A percentile compares a stretch with the other conserved stretches of the same genome.
Conservation (phyloP, 1,284 basidiomycete species). For the Agaricales sp. region DNA sequence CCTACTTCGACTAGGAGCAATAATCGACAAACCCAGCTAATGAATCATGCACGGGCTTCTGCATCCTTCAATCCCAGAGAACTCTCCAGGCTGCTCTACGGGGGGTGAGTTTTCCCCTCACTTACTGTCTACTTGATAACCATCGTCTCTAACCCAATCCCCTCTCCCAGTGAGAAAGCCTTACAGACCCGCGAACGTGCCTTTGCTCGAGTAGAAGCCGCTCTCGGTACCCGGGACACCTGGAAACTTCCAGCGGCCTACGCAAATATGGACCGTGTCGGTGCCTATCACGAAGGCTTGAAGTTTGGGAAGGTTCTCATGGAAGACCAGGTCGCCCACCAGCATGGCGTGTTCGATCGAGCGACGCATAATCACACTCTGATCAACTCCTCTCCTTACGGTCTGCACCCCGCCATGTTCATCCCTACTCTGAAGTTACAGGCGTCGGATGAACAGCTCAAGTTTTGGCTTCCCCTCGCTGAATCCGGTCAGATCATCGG, state of each 20-base stretch:
- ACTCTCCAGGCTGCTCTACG: neutral
- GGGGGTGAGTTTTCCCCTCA: neutral
- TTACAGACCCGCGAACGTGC: neutral
- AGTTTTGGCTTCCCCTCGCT: conserved; percentile 15
- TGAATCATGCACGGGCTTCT: neutral
- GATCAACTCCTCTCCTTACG: conserved; percentile 15
- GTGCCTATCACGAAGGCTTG: neutral
- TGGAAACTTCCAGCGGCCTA: neutral
- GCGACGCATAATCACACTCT: conserved; percentile 9
- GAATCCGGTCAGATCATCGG: conserved; percentile 13
- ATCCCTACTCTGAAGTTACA: conserved; percentile 15
- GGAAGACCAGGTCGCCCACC: conserved; percentile 11
- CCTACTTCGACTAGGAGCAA: neutral
- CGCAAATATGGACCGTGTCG: neutral
- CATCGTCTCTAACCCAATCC: neutral
- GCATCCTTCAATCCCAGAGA: neutral
- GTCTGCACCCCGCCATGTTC: conserved; percentile 14
- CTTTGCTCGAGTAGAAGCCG: neutral
- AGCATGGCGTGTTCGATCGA: conserved; percentile 6
- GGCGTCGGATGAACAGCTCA: conserved; percentile 13
- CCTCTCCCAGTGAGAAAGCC: neutral
- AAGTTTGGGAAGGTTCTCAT: conserved; percentile 4
- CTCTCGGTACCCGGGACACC: neutral
- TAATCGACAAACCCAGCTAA: neutral
- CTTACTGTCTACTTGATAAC: neutral